These are phyloP conservation scores for Lipomyces yamadae DNA, from an alignment of 805 yeast species.

Conservation along the genomic window DNA sequence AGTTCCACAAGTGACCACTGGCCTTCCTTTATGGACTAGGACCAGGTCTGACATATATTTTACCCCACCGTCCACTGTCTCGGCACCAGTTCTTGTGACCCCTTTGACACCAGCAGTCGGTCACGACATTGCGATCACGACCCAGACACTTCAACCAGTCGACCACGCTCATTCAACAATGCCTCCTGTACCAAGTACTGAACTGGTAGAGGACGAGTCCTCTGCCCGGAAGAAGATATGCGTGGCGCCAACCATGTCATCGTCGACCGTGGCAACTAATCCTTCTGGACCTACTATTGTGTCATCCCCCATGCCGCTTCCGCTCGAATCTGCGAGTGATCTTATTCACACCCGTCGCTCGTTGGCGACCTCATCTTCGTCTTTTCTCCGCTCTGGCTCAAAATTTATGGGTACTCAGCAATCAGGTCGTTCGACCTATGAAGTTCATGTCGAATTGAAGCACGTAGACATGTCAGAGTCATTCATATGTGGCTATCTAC, in stretches of 20 bases:
- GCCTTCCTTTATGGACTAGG: slow-evolving; percentile 21
- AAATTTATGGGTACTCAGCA: slow-evolving; percentile 70
- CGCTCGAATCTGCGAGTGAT: slow-evolving; percentile 25
- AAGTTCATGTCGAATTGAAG: slow-evolving; percentile 70
- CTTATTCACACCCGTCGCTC: slow-evolving; percentile 21
- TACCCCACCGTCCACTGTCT: neutral
- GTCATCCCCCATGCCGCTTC: slow-evolving; percentile 30
- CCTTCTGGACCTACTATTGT: slow-evolving; percentile 7
- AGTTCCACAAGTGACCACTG: slow-evolving; percentile 15
- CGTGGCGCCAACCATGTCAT: neutral
- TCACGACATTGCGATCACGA: neutral
- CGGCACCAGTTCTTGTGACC: neutral
- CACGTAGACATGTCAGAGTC: slow-evolving; percentile 66
- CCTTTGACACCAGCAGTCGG: neutral
- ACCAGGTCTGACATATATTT: slow-evolving; percentile 13
- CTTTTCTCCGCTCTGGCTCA: slow-evolving; percentile 65
- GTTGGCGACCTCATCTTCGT: slow-evolving; percentile 39
- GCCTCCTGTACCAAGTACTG: slow-evolving; percentile 19
- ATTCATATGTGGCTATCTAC: slow-evolving; percentile 62
- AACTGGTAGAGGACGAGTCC: slow-evolving; percentile 2
- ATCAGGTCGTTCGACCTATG: slow-evolving; percentile 66
- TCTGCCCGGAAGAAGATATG: slow-evolving; percentile 1
- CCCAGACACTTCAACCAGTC: neutral
- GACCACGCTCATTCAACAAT: slow-evolving; percentile 6
- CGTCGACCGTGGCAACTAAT: neutral